A percentile compares a stretch with the other conserved stretches of the same genome.
These are phyloP conservation scores for Naganishia albida DNA, from an alignment of 1,284 basidiomycete species.

Conservation along the genomic window DNA sequence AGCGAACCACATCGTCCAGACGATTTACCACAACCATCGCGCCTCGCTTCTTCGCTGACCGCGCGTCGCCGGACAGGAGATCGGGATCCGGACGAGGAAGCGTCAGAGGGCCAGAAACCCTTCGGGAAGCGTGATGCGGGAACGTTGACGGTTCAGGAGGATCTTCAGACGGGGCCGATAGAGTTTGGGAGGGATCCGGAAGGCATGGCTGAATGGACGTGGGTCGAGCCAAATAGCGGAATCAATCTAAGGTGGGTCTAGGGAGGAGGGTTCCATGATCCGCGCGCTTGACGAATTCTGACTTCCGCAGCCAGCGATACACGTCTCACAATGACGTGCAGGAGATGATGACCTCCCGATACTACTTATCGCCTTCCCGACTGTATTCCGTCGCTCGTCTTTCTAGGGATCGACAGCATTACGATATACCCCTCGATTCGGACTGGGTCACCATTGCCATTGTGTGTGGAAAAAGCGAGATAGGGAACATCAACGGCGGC, in stretches of 20 bases:
- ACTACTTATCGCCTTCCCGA: conserved; percentile 79
- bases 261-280: conserved; percentile 16
- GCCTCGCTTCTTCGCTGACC: conserved; percentile 3
- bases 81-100: neutral
- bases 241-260: conserved; percentile 73
- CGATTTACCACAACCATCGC: neutral
- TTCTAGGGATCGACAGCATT: conserved; percentile 73
- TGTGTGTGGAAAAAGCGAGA: conserved; percentile 79
- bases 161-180: conserved; percentile 71
- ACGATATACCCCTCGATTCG: conserved; percentile 84
- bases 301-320: conserved; percentile 63
- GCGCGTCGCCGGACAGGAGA: neutral
- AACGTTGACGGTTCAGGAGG: conserved; percentile 69
- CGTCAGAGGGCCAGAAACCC: neutral
- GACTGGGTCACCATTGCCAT: conserved; percentile 92
- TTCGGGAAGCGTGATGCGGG: conserved; percentile 49
- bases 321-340: conserved; percentile 75
- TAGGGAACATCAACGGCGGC: conserved; percentile 38
- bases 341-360: conserved; percentile 79
- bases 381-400: conserved; percentile 83
- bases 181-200: conserved; percentile 58
- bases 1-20: neutral
- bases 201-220: conserved; percentile 61
- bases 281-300: conserved; percentile 6
- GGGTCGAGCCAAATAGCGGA: conserved; percentile 81